phyloP scores from a whole-genome alignment of 495 filamentous ascomycete genomes.

The Beverwykella pulmonaria region DNA sequence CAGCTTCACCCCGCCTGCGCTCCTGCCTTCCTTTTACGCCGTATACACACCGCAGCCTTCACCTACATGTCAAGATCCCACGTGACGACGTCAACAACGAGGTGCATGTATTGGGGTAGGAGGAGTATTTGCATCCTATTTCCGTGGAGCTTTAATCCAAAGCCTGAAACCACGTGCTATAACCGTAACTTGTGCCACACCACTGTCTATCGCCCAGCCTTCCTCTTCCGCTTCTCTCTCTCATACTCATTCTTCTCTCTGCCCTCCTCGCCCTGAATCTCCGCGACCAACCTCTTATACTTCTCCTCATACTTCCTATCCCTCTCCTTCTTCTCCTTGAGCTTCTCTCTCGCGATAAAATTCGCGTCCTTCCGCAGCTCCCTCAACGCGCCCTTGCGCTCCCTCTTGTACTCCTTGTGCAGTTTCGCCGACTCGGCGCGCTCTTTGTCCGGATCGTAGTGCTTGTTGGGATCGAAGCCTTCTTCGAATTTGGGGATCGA shows the following conservation, averaged over 20 bases:
- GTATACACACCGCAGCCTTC: background rate
- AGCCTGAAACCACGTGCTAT: too few species aligned
- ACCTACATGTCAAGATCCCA: too few species aligned
- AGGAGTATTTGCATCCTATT: too few species aligned
- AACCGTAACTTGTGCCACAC: too few species aligned
- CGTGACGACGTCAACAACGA: too few species aligned
- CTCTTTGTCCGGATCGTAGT: conserved; percentile 92
- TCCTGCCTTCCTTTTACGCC: background rate
- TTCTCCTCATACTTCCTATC: conserved; percentile 88
- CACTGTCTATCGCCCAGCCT: conserved; percentile 49
- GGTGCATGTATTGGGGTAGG: too few species aligned
- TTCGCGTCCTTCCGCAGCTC: conserved; percentile 92
- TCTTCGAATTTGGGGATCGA: conserved; percentile 97
- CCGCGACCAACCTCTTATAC: conserved; percentile 85
- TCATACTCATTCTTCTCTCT: conserved; percentile 85
- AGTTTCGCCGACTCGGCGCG: conserved; percentile 80
- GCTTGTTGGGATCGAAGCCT: conserved; percentile 86
- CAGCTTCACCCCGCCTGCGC: background rate
- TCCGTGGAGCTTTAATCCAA: too few species aligned
- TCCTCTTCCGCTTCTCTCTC: conserved; percentile 71
- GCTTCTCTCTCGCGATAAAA: conserved; percentile 85
- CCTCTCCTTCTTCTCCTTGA: conserved; percentile 87
- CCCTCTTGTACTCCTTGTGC: conserved; percentile 86
- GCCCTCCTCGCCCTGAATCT: conserved; percentile 94
- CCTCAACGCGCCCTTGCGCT: conserved; percentile 91